Conservation (phyloP, 768 basidiomycete genomes). For the Gyrodon lividus region DNA sequence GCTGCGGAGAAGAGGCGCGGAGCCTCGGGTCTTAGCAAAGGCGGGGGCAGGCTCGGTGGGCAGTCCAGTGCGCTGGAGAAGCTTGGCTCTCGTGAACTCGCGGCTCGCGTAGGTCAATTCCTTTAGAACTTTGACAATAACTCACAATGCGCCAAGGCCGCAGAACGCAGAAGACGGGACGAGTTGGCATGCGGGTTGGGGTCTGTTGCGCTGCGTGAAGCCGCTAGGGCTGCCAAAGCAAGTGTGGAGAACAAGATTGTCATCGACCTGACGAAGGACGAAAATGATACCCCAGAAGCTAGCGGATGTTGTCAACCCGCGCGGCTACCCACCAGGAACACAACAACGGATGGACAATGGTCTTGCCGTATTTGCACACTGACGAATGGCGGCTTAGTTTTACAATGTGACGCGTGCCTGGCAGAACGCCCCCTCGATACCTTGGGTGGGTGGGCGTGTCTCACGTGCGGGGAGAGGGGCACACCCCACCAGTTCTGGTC, state of each 20-base stretch:
- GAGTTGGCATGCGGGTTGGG: constrained; percentile 75
- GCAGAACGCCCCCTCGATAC: constrained; percentile 36
- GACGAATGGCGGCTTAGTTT: constrained; percentile 46
- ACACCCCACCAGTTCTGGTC: constrained; percentile 72
- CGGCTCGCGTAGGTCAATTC: constrained; percentile 54
- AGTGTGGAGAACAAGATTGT: constrained; percentile 56
- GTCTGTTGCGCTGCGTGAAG: constrained; percentile 53
- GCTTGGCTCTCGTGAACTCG: constrained; percentile 66
- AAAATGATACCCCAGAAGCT: constrained; percentile 9
- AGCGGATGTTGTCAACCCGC: not conserved
- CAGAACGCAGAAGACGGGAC: constrained; percentile 74
- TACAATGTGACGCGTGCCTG: constrained; percentile 65
- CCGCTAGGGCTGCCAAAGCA: constrained; percentile 65
- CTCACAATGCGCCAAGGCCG: constrained; percentile 57
- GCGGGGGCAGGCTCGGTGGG: constrained; percentile 63
- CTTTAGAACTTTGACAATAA: constrained; percentile 1
- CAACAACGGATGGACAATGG: constrained; percentile 38
- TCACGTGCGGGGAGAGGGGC: constrained; percentile 58
- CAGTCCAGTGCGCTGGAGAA: constrained; percentile 36
- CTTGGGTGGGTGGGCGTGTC: constrained; percentile 60
- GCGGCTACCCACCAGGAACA: not conserved
- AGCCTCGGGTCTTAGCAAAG: constrained; percentile 42
- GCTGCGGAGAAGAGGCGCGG: constrained; percentile 76
- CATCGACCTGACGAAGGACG: constrained; percentile 55
- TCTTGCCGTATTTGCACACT: constrained; percentile 64